Conservation (phyloP, 2,329 filamentous ascomycete species). For the Paraconiothyrium brasiliense region DNA sequence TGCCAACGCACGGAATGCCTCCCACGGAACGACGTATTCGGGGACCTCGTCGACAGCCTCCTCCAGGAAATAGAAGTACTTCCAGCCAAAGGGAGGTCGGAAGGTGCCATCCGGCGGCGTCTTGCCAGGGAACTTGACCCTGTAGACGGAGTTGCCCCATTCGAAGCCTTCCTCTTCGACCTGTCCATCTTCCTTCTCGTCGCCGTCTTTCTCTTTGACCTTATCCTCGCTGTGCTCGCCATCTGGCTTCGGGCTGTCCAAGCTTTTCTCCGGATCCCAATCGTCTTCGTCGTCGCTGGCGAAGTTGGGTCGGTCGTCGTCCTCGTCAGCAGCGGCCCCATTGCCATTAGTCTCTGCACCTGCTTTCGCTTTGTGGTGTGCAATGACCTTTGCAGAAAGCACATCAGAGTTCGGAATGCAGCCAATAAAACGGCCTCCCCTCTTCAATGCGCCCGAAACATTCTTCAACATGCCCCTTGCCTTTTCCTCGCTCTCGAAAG, state of each 20-base stretch:
- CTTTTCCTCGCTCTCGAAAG: constrained; percentile 91
- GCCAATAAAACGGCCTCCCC: constrained; percentile 92
- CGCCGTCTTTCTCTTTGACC: constrained; percentile 54
- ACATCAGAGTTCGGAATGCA: constrained; percentile 98
- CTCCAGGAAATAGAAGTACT: constrained; percentile 95
- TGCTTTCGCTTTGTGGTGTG: constrained; percentile 70
- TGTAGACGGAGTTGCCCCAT: constrained; percentile 95
- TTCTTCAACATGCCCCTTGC: constrained; percentile 93
- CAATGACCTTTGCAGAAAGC: constrained; percentile 78
- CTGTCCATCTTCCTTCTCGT: constrained; percentile 56
- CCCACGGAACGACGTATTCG: constrained; percentile 98
- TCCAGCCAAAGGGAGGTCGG: constrained; percentile 95
- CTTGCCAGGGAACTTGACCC: constrained; percentile 84
- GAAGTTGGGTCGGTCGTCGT: constrained; percentile 41
- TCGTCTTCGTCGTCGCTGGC: constrained; percentile 52
- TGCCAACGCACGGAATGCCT: constrained; percentile 92
- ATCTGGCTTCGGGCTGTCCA: constrained; percentile 49
- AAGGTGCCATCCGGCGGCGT: constrained; percentile 90
- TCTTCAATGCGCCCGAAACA: constrained; percentile 87
- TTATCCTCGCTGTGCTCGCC: constrained; percentile 47
- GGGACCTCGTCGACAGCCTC: constrained; percentile 96
- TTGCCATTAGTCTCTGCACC: constrained; percentile 50
- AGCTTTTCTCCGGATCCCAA: constrained; percentile 57
- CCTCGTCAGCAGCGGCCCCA: constrained; percentile 32
- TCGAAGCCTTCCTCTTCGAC: constrained; percentile 62